phyloP scores from a whole-genome alignment of 1,284 basidiomycete species.

The Tilletiaria anomala region DNA sequence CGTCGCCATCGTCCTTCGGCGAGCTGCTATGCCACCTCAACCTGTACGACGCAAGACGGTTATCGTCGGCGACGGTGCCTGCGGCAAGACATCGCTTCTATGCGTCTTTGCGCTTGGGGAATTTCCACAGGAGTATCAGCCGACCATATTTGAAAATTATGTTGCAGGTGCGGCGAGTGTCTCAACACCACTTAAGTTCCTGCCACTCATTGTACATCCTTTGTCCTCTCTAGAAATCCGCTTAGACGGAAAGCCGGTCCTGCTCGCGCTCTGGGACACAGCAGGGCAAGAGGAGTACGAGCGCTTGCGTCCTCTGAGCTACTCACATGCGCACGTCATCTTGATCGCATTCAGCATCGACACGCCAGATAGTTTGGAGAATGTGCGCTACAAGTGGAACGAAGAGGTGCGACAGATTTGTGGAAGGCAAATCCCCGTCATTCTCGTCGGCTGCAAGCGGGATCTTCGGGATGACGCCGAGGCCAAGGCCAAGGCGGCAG shows the following conservation, averaged over 20 bases:
- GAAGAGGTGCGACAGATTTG: conserved; percentile 33
- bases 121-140: conserved; percentile 85
- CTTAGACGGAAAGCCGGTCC: conserved; percentile 88
- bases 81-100: conserved; percentile 3
- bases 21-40: conserved; percentile 10
- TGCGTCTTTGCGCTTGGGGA: conserved; percentile 75
- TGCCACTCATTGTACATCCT: too few relatives aligned
- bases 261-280: conserved; percentile 91
- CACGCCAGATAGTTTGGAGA: conserved; percentile 89
- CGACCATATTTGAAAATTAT: conserved; percentile 81
- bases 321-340: conserved; percentile 96
- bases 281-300: conserved; percentile 95
- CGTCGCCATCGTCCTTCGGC: conserved; percentile 9
- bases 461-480: conserved; percentile 49
- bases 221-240: conserved; percentile 85
- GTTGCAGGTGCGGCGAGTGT: too few relatives aligned
- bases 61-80: conserved; percentile 36
- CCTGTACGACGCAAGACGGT: conserved; percentile 16
- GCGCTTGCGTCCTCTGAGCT: conserved; percentile 84
- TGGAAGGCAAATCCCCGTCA: conserved; percentile 58
- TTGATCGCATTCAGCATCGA: conserved; percentile 93
- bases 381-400: conserved; percentile 94
- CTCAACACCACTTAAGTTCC: too few relatives aligned
- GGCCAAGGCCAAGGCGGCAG: conserved; percentile 44
- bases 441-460: conserved; percentile 81